Conservation (phyloP, 352 stramenopile genomes). For the Phytopythium chamaehyphon region DNA sequence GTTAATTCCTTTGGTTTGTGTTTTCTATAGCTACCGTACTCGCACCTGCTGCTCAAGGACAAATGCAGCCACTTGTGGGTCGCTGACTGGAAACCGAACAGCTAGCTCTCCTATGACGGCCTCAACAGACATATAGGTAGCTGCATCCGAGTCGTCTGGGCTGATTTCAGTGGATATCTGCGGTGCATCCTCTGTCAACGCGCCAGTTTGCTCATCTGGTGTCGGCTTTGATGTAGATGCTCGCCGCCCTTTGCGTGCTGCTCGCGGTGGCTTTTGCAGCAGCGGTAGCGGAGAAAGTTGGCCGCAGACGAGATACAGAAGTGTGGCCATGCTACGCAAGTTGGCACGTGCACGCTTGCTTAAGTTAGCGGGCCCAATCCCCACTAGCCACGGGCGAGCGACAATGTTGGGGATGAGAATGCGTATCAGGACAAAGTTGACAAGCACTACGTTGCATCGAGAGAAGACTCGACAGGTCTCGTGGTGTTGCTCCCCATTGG, state of each 20-base stretch:
- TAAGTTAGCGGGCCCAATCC: conserved; percentile 24
- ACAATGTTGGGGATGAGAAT: conserved; percentile 60
- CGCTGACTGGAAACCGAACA: conserved; percentile 23
- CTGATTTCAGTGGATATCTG: too few species aligned
- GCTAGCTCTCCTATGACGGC: conserved; percentile 25
- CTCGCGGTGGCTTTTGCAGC: neutral
- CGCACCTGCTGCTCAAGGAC: conserved; percentile 2
- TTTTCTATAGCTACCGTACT: neutral
- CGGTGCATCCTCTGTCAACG: too few species aligned
- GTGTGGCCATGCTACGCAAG: conserved; percentile 39
- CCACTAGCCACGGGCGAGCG: conserved; percentile 40
- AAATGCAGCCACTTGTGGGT: conserved; percentile 12
- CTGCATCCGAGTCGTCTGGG: neutral
- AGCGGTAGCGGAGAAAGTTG: conserved; percentile 38
- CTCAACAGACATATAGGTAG: conserved; percentile 22
- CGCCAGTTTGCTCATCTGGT: too few species aligned
- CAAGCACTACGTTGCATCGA: conserved; percentile 47
- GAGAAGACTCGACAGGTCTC: conserved; percentile 7
- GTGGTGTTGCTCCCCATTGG: neutral
- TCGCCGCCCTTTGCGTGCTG: neutral
- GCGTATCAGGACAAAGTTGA: conserved; percentile 62
- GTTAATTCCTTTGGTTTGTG: neutral
- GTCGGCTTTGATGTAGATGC: neutral
- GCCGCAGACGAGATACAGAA: conserved; percentile 46
- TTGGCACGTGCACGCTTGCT: conserved; percentile 26